Conservation (phyloP, 345 rosid genomes). For the Citrus trifoliata region DNA sequence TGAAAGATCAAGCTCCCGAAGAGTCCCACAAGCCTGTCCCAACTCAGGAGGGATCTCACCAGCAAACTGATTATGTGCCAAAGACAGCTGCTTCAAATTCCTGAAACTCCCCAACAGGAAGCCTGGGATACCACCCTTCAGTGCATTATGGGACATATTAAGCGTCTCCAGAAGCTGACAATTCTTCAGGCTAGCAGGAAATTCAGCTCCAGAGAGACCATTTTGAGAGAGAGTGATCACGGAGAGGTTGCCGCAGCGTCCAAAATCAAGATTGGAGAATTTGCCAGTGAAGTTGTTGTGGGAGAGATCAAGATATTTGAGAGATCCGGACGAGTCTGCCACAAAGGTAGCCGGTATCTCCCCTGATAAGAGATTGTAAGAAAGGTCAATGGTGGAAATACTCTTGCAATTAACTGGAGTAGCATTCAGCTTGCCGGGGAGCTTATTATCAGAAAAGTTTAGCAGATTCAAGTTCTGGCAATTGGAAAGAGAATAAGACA, state of each 20-base stretch:
- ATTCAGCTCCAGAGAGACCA: conserved; percentile 49
- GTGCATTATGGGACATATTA: conserved; percentile 60
- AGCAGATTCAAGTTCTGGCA: conserved; percentile 67
- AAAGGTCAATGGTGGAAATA: conserved; percentile 65
- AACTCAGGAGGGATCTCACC: conserved; percentile 76
- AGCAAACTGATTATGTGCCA: conserved; percentile 52
- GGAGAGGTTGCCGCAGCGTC: conserved; percentile 61
- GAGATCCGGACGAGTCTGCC: conserved; percentile 40
- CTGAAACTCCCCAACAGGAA: conserved; percentile 45
- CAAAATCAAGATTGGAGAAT: conserved; percentile 52
- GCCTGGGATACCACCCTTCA: conserved; percentile 60
- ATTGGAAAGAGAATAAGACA: conserved; percentile 41
- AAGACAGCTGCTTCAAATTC: conserved; percentile 52
- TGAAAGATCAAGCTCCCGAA: conserved; percentile 71
- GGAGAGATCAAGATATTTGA: conserved; percentile 63
- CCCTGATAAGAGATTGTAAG: conserved; percentile 60
- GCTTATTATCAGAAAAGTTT: conserved; percentile 63
- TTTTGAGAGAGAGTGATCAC: conserved; percentile 53
- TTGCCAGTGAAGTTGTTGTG: conserved; percentile 69
- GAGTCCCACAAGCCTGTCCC: conserved; percentile 50
- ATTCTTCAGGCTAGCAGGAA: conserved; percentile 44
- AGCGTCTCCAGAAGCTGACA: conserved; percentile 57
- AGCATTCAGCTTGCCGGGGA: conserved; percentile 40
- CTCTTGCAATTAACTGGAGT: conserved; percentile 43
- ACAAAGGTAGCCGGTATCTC: conserved; percentile 44